Evolutionary conservation across 2,329 filamentous ascomycete genomes (phyloP), one percentile per base, ranked within the genome.

Genomic region (Mycosphaerella sp.): DNA sequence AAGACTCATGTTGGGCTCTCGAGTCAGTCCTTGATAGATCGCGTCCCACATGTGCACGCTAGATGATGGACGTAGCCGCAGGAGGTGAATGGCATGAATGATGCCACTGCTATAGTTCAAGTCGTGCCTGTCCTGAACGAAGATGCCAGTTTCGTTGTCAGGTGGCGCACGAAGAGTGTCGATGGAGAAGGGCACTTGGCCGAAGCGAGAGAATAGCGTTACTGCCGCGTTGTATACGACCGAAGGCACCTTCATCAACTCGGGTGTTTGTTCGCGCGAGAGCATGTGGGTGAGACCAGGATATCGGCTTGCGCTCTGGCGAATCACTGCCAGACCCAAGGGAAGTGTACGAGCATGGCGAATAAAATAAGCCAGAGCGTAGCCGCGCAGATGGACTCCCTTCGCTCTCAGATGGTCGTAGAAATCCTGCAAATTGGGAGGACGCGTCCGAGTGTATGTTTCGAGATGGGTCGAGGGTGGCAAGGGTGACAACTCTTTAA

Each of bases 381-480:
- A 65, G 1, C 73, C 74, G 3, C 69, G 62, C 0, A 82, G 79
- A 6, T 64, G 67, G 16, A 84, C 62, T 1, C 75, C 73, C 1
- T 72, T 70, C 1, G 62, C 63, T 10, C 70, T 63, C 80, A 89
- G 86, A 37, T 75, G 71, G 9, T 73, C 62, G 52, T 84, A 85
- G 3, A 90, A 71, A 44, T 78, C 72, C 4, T 74, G 68, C 9
- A 82, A 68, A 1, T 72, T 75, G 2, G 86, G 86, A 1, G 85
- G 80, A 12, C 74, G 71, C 39, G 81, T 70, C n/a, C 80, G 75
- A 35, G 80, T 76, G 57, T 79, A 80, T 51, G 86, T 85, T 49
- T 82, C 79, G n/a, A 82, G 77, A 52, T 85, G 61, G 75, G 76
- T 66, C 75, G 86, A 66, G 49, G 79, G 75, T 16, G 82, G 70